Base-by-base conservation (phyloP, 202 grass and related monocot genomes). In the Tripidium arundinaceum region DNA sequence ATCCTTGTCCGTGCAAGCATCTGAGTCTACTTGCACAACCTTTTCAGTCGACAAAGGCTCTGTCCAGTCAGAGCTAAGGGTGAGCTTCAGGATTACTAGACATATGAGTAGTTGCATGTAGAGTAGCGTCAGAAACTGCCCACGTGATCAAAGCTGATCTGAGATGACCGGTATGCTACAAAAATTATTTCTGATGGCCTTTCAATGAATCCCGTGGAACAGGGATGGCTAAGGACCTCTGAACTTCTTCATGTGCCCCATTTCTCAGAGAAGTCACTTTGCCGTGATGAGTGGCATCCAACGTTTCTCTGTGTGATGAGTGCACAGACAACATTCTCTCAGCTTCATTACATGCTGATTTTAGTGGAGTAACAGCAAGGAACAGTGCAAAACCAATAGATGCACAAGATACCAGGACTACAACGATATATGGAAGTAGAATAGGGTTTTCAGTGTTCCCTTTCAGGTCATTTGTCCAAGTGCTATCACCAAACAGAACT, bases 401-500 rank as follows among this genome's bases (percentile, higher is more conserved):
- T 19, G 78, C 81, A 91, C 83, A 92, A 12, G 91, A 88, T 9
- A 89, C 68, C 28, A 94, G 40, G 42, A 87, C 60, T 36, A 98
- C 16, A 24, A 72, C 61, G 41, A 73, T 67, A 89, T 86, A 81
- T n/a, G 81, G 84, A 74, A 89, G 60, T 63, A 89, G 6, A 29
- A 90, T 65, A 83, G 74, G 77, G 70, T 70, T 84, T 14, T 50
- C 81, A 4, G 86, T 88, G 78, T 88, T 89, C 71, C 88, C 88
- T 83, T 83, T 91, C 49, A 98, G 36, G 33, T 80, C 78, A 36
- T 94, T 87, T 83, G 86, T 91, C 95, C 88, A 98, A 42, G 54
- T 81, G 72, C 95, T 98, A 79, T 91, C 86, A 85, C 95, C 94
- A 72, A 94, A 94, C 18, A 94, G 64, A 69, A 98, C 87, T 76